These are phyloP conservation scores for Termitomyces sp. DNA, from an alignment of 768 basidiomycete species.

Conservation along the genomic window DNA sequence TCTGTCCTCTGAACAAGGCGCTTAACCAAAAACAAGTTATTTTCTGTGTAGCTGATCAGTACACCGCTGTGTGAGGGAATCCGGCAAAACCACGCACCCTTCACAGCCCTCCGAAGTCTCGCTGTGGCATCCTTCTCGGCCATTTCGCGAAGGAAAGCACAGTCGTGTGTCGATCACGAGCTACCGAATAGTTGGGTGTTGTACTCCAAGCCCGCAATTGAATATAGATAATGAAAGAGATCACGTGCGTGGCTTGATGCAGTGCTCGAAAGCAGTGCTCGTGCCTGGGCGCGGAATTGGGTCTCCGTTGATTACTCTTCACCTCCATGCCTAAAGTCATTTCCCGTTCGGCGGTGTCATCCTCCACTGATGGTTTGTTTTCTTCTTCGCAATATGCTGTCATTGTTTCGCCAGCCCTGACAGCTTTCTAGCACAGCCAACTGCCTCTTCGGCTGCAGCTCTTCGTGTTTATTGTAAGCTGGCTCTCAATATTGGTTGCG, in stretches of 20 bases:
- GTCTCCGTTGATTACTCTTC: constrained; percentile 3
- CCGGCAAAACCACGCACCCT: constrained; percentile 39
- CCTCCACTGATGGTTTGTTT: constrained; percentile 78
- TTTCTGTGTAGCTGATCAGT: constrained; percentile 50
- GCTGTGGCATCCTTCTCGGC: constrained; percentile 78
- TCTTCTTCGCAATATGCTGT: neutral
- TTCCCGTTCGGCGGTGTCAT: constrained; percentile 83
- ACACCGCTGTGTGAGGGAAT: neutral
- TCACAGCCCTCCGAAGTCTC: constrained; percentile 74
- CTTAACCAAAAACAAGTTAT: constrained; percentile 90
- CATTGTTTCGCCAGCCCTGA: neutral
- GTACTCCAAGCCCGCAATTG: constrained; percentile 10
- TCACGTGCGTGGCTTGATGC: constrained; percentile 14
- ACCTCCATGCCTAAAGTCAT: constrained; percentile 83
- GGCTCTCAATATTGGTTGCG: constrained; percentile 13
- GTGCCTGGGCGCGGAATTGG: constrained; percentile 11
- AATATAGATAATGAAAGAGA: constrained; percentile 14
- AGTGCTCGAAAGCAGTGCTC: constrained; percentile 16
- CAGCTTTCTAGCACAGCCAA: constrained; percentile 56
- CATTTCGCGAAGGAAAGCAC: constrained; percentile 34
- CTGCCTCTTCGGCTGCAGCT: constrained; percentile 71
- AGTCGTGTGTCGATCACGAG: neutral
- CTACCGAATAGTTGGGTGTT: constrained; percentile 6
- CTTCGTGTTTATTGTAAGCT: constrained; percentile 77
- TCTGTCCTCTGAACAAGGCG: constrained; percentile 82